A percentile compares a stretch with the other conserved stretches of the same genome.
Evolutionary conservation across 2,329 filamentous ascomycete species (phyloP).

Genomic region (Ophiostoma montium): DNA sequence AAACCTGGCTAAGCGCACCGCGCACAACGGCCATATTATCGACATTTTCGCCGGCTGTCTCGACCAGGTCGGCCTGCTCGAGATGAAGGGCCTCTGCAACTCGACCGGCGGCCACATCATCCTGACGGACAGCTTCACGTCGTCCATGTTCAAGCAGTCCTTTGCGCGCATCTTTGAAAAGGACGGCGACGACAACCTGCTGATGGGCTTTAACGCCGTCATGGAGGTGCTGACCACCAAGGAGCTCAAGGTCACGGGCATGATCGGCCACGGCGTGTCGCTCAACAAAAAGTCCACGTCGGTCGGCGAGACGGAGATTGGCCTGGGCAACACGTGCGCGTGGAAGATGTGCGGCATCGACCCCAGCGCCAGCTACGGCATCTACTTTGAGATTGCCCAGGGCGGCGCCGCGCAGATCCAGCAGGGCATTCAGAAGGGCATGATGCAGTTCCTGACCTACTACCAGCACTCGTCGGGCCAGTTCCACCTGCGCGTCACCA

Average conservation of each 20-base stretch:
- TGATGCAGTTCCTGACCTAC: constrained; percentile 97
- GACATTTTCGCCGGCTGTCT: constrained; percentile 97
- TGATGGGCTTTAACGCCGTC: constrained; percentile 97
- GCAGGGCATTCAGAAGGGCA: constrained; percentile 76
- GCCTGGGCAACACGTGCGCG: constrained; percentile 94
- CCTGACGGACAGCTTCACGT: constrained; percentile 93
- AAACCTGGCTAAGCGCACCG: constrained; percentile 77
- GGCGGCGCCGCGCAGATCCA: constrained; percentile 67
- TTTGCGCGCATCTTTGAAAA: constrained; percentile 97
- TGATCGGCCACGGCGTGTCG: constrained; percentile 93
- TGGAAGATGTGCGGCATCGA: constrained; percentile 99
- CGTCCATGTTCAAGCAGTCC: constrained; percentile 98
- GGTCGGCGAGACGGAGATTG: constrained; percentile 94
- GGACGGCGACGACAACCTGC: constrained; percentile 80
- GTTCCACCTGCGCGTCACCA: constrained; percentile 91
- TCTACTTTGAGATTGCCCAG: constrained; percentile 98
- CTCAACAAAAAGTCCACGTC: constrained; percentile 96
- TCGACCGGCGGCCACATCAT: constrained; percentile 98
- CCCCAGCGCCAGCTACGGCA: constrained; percentile 79
- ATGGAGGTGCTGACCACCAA: constrained; percentile 95
- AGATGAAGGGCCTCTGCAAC: constrained; percentile 96
- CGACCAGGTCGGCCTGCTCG: constrained; percentile 89
- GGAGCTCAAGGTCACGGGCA: constrained; percentile 91
- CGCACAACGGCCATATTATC: constrained; percentile 93
- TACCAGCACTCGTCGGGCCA: constrained; percentile 96